A percentile compares a stretch with the other conserved stretches of the same genome.
Evolutionary conservation across 2,329 filamentous ascomycete species (phyloP).

Genomic region (Pseudogymnoascus sp.): DNA sequence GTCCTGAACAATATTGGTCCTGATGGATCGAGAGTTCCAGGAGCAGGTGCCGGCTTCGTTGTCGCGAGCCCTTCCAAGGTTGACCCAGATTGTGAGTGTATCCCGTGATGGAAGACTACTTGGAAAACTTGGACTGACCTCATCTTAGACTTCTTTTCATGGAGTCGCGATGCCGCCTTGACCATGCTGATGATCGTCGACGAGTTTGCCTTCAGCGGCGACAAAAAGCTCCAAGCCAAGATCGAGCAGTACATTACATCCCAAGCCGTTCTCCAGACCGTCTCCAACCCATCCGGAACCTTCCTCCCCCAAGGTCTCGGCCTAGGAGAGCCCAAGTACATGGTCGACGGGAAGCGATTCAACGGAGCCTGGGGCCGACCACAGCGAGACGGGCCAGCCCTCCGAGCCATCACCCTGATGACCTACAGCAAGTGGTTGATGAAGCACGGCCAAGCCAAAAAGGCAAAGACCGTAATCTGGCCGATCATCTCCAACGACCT

Average conservation of each 20-base stretch:
- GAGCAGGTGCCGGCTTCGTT: constrained; percentile 45
- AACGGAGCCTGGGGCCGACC: constrained; percentile 67
- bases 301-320: constrained; percentile 38
- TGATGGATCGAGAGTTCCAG: constrained; percentile 39
- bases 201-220: constrained; percentile 42
- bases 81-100: constrained; percentile 46
- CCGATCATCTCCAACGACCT: constrained; percentile 71
- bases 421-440: constrained; percentile 67
- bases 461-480: constrained; percentile 52
- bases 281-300: constrained; percentile 48
- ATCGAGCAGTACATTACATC: constrained; percentile 63
- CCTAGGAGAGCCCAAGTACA: constrained; percentile 68
- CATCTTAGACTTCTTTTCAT: constrained; percentile 63
- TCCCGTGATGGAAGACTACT: neutral
- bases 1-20: constrained; percentile 50
- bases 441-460: constrained; percentile 46
- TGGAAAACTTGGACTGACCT: neutral
- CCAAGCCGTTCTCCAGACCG: constrained; percentile 51
- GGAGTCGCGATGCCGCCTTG: constrained; percentile 68
- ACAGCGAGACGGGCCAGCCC: constrained; percentile 71
- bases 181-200: constrained; percentile 64
- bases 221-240: constrained; percentile 43
- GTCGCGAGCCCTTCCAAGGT: constrained; percentile 48
- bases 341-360: constrained; percentile 56
- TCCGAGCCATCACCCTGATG: constrained; percentile 67